phyloP scores from a whole-genome alignment of 2,329 filamentous ascomycete species.

The Polychaeton citri region DNA sequence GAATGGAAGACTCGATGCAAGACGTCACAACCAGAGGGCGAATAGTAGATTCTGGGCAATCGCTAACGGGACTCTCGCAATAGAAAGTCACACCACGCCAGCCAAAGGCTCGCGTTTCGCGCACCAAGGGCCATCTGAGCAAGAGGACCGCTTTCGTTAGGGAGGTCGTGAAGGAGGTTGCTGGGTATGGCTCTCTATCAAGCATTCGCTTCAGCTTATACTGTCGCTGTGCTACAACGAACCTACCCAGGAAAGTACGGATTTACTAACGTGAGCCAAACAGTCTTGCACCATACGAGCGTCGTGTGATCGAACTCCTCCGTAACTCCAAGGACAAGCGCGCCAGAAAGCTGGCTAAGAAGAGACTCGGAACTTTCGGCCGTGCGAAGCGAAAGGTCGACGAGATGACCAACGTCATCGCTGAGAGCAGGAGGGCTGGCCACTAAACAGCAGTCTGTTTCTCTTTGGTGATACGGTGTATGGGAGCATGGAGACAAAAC shows the following conservation, averaged over 20 bases:
- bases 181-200: conserved; percentile 61
- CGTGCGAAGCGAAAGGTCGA: conserved; percentile 99
- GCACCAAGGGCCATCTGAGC: conserved; percentile 91
- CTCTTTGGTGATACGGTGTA: background rate
- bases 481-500: background rate
- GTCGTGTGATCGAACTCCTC: conserved; percentile 96
- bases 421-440: conserved; percentile 74
- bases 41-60: too few relatives aligned
- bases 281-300: conserved; percentile 55
- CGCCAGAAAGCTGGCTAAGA: conserved; percentile 97
- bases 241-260: too few relatives aligned
- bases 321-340: conserved; percentile 99
- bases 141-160: conserved; percentile 95
- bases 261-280: conserved; percentile 8
- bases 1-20: too few relatives aligned
- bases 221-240: too few relatives aligned
- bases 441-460: conserved; percentile 40
- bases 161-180: conserved; percentile 96
- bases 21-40: too few relatives aligned
- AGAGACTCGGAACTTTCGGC: conserved; percentile 97
- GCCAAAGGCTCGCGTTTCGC: conserved; percentile 36
- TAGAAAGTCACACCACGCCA: conserved; percentile 39
- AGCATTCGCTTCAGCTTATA: too few relatives aligned
- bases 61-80: too few relatives aligned
- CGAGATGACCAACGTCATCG: conserved; percentile 95